Conservation (phyloP, 2,329 filamentous ascomycete species). For the Ceratocystiopsis sp. region DNA sequence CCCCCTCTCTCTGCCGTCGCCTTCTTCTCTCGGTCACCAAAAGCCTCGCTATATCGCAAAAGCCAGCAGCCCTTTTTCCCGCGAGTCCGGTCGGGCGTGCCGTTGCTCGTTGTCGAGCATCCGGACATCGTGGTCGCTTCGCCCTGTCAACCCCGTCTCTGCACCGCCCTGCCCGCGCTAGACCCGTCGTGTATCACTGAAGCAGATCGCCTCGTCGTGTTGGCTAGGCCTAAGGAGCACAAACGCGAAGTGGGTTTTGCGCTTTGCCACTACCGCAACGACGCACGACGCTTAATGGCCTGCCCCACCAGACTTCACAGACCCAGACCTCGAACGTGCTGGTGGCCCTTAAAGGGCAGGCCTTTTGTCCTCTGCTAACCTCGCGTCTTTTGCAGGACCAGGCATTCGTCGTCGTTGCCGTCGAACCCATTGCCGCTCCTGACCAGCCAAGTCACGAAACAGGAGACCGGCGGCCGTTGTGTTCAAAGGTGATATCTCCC, state of each 20-base stretch:
- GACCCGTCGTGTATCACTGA: background rate
- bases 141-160: background rate
- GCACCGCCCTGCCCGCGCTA: background rate
- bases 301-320: conserved; percentile 9
- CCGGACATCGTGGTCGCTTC: background rate
- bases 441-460: background rate
- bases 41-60: background rate
- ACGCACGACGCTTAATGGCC: conserved; percentile 2
- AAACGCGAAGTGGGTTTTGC: conserved; percentile 9
- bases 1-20: no score
- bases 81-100: background rate
- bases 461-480: conserved; percentile 5
- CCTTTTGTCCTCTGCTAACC: conserved; percentile 4
- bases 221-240: conserved; percentile 5
- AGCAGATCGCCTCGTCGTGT: conserved; percentile 2
- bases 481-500: conserved; percentile 6
- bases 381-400: conserved; percentile 3
- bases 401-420: background rate
- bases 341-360: no score
- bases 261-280: background rate
- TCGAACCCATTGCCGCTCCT: conserved; percentile 7
- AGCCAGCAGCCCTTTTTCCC: background rate
- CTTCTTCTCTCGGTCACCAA: background rate
- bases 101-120: background rate
- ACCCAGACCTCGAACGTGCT: conserved; percentile 3